Evolutionary conservation across 768 basidiomycete genomes (phyloP), one percentile per base, ranked within the genome.

Genomic region (Ramaria rubella): DNA sequence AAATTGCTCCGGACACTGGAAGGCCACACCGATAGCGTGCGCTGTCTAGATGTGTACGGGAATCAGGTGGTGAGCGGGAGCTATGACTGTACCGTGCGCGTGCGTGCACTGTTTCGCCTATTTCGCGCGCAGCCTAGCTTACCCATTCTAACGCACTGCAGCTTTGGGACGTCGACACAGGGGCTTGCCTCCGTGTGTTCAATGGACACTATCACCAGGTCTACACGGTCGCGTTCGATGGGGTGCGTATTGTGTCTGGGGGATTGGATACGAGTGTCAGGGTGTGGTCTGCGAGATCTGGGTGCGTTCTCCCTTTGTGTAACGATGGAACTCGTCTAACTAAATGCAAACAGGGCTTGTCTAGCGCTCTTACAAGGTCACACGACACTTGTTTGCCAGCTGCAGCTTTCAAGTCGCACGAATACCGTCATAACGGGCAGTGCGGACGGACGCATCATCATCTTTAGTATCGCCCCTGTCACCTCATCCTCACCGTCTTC

Each of bases 201-300:
- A 63, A 75, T 9, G 94, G 94, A 0, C 94, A 97, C 68, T 81
- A 82, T 53, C 86, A 89, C 64, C 89, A 93, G 71, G 87, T 96
- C 9, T 97, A 97, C 65, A 82, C 86, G 0, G 88, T 96, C 38
- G 90, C 91, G 9, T 94, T 93, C 61, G 91, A 95, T 63, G 94
- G 94, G 0, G 71, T 82, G 17, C 75, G 82, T 12, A 79, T 94
- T 49, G 90, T 85, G 1, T 90, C 90, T 5, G 94, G 93, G 4
- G 87, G 87, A n/a, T 72, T 95, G 60, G 94, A 97, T 64, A 94
- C 91, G n/a, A 91, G 87, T 1, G 89, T 96, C 3, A 76, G 94
- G 3, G 81, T 97, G 0, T 98, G 95, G 95, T 83, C 87, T 60
- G 87, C 90, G 0, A 73, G 77, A 9, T 85, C 86, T 38, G 94